Evolutionary conservation across 352 stramenopile genomes (phyloP), one percentile per base, ranked within the genome.

Genomic region (Phytophthora pini): DNA sequence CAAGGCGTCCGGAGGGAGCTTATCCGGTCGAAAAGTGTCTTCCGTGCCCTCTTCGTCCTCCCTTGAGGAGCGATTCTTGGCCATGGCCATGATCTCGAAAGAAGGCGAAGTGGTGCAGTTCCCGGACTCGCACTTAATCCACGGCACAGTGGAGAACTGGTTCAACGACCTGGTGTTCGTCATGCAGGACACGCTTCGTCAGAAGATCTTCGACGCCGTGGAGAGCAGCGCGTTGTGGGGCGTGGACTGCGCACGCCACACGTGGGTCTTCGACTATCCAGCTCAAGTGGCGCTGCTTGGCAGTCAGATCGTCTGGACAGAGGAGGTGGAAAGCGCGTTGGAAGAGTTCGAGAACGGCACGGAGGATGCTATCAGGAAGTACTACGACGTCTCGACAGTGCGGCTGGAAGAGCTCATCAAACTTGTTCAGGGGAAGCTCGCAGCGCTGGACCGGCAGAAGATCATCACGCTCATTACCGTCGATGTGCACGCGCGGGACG

Each of bases 391-490:
- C 17, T 98, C 89, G 7, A 98, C 94, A 2, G 84, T 88, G 20
- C 89, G 94, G 0, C 70, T 99, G 6, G 93, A 95, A 54, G 87
- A 93, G 56, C 81, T 99, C 5, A 98, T 99, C 49, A 90, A 96
- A 58, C 79, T 98, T 5, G 96, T 98, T 7, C 83, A 98, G 36
- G 94, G 95, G 27, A 74, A 87, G 2, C 57, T 95, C 9, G 69
- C 65, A 3, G 56, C 52, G 0, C 56, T 95, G 2, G 80, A 92
- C 45, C 89, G 96, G 1, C 90, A 91, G 32, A 98, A 98, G 69
- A 96, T 98, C 39, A 98, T 98, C 67, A 98, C 94, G n/a, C 76
- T 99, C 20, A 98, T 99, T 65, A 98, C 95, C n/a, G 94, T 98
- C 44, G 96, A 99, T 56, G 96, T 98, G 1, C 96, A 99, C 60